phyloP scores from a whole-genome alignment of 371 early-diverging fungal genomes.

The Mucor velutinosus region DNA sequence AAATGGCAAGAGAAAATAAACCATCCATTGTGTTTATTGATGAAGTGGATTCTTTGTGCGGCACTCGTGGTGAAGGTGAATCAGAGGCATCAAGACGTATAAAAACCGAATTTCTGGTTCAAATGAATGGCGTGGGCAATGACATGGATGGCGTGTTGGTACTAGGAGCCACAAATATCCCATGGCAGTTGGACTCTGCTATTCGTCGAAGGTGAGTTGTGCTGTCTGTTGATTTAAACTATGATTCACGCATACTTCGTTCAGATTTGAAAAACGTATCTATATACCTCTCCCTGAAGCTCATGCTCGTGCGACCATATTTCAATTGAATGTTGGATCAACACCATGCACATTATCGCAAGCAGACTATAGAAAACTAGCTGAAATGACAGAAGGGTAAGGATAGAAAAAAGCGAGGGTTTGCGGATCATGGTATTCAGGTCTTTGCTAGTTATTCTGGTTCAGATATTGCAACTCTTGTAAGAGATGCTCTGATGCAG shows the following conservation, averaged over 20 bases:
- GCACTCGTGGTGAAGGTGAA: conserved; percentile 96
- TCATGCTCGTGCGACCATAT: conserved; percentile 87
- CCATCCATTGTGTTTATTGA: conserved; percentile 98
- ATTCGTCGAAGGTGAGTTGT: conserved; percentile 81
- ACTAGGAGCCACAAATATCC: conserved; percentile 96
- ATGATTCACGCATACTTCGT: not conserved
- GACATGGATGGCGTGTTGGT: conserved; percentile 93
- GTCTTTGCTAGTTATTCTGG: conserved; percentile 74
- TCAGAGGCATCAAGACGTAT: conserved; percentile 93
- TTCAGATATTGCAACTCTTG: conserved; percentile 92
- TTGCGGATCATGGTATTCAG: not conserved
- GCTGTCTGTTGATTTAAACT: no score
- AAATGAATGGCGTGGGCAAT: conserved; percentile 98
- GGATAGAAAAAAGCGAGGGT: not conserved
- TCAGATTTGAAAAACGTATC: conserved; percentile 94
- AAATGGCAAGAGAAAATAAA: conserved; percentile 89
- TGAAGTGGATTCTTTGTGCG: conserved; percentile 96
- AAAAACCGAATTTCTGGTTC: conserved; percentile 93
- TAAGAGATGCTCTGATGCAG: conserved; percentile 96
- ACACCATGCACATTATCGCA: conserved; percentile 81
- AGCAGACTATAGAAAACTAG: conserved; percentile 76
- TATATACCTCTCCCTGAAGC: conserved; percentile 94
- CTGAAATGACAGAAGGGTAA: conserved; percentile 74
- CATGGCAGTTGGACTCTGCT: conserved; percentile 94
- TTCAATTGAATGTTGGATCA: conserved; percentile 88